Evolutionary conservation across 2,329 filamentous ascomycete species (phyloP).

Genomic region (Fusarium pininemorale): DNA sequence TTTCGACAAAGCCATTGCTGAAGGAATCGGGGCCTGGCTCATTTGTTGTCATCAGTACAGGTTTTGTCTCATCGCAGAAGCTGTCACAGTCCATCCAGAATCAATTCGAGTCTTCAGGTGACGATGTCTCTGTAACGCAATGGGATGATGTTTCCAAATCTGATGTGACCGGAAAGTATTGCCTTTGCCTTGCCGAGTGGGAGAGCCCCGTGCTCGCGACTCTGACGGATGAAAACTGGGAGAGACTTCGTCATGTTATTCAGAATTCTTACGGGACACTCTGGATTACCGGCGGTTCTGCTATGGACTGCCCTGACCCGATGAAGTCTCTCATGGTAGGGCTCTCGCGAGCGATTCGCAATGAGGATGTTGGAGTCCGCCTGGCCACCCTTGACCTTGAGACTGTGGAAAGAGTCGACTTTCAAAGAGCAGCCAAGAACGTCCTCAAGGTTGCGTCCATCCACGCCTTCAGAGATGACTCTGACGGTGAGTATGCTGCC

Average conservation of each 20-base stretch:
- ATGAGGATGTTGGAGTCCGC: not conserved
- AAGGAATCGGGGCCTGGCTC: not conserved
- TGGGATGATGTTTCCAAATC: not conserved
- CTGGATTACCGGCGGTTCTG: not conserved
- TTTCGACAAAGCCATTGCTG: not conserved
- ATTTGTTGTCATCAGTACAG: not conserved
- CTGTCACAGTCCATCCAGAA: not conserved
- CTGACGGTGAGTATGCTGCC: not conserved
- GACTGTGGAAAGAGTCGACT: not conserved
- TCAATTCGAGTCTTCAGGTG: not conserved
- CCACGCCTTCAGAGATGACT: not conserved
- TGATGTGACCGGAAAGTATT: not conserved
- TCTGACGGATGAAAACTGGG: not conserved
- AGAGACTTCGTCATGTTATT: not conserved
- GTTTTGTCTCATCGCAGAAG: not conserved
- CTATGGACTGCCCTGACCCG: not conserved
- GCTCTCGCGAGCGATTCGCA: not conserved
- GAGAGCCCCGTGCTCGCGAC: not conserved
- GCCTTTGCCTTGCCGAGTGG: not conserved
- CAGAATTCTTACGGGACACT: not conserved
- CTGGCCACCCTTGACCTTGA: not conserved
- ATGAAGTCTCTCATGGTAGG: not conserved
- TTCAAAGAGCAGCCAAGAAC: not conserved
- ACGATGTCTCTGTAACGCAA: not conserved
- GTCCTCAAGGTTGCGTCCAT: not conserved